Conservation (phyloP, 192 early-diverging fungal species). For the Coemansia sp. region DNA sequence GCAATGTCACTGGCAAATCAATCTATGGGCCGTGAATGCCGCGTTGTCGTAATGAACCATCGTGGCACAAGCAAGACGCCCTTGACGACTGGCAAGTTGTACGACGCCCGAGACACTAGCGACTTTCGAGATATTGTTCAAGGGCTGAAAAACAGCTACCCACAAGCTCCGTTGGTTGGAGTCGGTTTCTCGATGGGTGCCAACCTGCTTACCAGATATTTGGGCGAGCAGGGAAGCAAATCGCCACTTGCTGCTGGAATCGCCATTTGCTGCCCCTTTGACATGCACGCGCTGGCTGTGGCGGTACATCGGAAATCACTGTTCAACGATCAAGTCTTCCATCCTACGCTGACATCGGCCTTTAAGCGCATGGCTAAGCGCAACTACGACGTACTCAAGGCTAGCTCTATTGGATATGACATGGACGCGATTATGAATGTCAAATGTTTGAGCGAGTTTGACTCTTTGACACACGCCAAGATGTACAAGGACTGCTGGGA, state of each 20-base stretch:
- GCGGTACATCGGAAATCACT: conserved; percentile 31
- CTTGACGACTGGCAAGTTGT: conserved; percentile 1
- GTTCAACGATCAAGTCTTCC: conserved; percentile 39
- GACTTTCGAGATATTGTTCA: background rate
- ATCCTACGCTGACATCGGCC: conserved; percentile 45
- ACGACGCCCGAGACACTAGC: background rate
- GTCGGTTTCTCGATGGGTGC: conserved; percentile 6
- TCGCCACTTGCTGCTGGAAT: background rate
- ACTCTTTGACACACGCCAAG: conserved; percentile 64
- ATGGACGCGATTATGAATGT: conserved; percentile 53
- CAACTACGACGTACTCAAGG: conserved; percentile 36
- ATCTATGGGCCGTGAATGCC: background rate
- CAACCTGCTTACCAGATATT: conserved; percentile 8
- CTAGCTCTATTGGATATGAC: conserved; percentile 39
- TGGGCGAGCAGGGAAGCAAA: conserved; percentile 4
- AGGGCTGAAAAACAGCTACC: background rate
- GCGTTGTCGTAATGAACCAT: conserved; percentile 2
- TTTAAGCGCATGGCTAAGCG: conserved; percentile 38
- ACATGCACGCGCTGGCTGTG: conserved; percentile 57
- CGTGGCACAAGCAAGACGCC: background rate
- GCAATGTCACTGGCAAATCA: conserved; percentile 56
- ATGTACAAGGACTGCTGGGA: conserved; percentile 73
- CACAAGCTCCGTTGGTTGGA: background rate
- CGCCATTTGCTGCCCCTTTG: conserved; percentile 73
- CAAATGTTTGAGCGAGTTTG: conserved; percentile 70